Percentiles rank a stretch among this genome's conserved stretches.
These are phyloP conservation scores for Fusarium decemcellulare DNA, from an alignment of 2,329 filamentous ascomycete genomes.

Conservation along the genomic window DNA sequence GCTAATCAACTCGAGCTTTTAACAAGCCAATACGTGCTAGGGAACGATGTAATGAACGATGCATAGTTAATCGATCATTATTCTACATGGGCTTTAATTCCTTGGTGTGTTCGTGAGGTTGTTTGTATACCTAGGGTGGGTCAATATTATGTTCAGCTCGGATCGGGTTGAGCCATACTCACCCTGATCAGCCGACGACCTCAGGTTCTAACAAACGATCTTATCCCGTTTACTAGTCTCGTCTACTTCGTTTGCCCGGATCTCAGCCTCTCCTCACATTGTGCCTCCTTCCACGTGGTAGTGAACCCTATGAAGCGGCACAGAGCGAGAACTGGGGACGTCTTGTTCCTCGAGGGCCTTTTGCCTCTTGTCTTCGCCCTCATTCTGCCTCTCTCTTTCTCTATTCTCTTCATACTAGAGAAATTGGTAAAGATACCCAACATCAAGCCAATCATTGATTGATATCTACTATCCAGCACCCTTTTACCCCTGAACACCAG, in stretches of 20 bases:
- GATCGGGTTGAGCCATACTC: too few species aligned
- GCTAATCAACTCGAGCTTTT: too few species aligned
- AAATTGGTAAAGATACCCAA: background rate
- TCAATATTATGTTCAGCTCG: too few species aligned
- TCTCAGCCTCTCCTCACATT: background rate
- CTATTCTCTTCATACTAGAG: background rate
- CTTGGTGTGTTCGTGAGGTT: too few species aligned
- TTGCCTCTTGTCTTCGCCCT: background rate
- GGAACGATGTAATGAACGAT: too few species aligned
- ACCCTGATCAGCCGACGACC: too few species aligned
- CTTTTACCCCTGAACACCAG: background rate
- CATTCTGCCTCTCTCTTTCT: background rate
- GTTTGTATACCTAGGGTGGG: too few species aligned
- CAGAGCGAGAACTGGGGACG: background rate
- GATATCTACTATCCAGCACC: background rate
- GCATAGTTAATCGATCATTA: too few species aligned
- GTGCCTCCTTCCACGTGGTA: background rate
- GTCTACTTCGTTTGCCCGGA: background rate
- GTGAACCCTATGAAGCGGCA: background rate
- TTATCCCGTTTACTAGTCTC: background rate
- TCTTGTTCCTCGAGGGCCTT: background rate
- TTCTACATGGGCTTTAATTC: too few species aligned
- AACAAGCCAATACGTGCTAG: too few species aligned
- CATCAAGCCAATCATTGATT: background rate
- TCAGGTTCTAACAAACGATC: background rate